Base-by-base conservation (phyloP, 2,329 filamentous ascomycete species). In the Stachybotrys chartarum region DNA sequence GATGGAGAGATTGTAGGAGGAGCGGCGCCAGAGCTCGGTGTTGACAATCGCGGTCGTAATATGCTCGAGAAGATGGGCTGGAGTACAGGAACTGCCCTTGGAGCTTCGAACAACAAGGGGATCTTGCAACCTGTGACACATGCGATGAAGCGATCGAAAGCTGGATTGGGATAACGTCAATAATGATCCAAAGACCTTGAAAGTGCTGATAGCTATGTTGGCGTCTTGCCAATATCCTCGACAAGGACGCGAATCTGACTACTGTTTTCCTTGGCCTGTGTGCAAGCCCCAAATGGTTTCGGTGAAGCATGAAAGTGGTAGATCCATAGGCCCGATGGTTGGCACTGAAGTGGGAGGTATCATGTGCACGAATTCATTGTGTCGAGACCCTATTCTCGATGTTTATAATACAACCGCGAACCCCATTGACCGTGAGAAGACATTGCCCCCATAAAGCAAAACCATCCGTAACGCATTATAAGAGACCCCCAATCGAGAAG, bases 61-160 rank as follows among this genome's bases (percentile, higher is more conserved):
- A 89, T 99, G 84, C 74, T 99, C 60, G 91, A 96, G 74, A 97
- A 94, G 73, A 97, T 97, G 94, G 94, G 94, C 4, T 99, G 94
- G 92, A 88, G 83, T 58, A 87, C 80, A 53, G 94, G 94, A 6
- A 96, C 87, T 66, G 89, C 88, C 1, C 79, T 99, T 1, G 94
- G 94, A 53, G 84, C 89, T 11, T 68, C 77, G 1, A 85, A 95
- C 59, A 96, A 95, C 69, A 90, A 94, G 70, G 94, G 94, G 35
- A 94, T 96, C 53, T 72, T 96, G 60, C 84, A 90, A 58, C 93
- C 93, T 0, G 88, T 99, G 30, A 80, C 85, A 30, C 92, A 96
- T 60, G 83, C 94, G 30, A 88, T 99, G 62, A 96, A 96, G 74
- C 89, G 85, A 44, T 85, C 83, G 10, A 95, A 91, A 68, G 87